Evolutionary conservation across 2,329 filamentous ascomycete genomes (phyloP).

Genomic region (Ascochyta lentis): DNA sequence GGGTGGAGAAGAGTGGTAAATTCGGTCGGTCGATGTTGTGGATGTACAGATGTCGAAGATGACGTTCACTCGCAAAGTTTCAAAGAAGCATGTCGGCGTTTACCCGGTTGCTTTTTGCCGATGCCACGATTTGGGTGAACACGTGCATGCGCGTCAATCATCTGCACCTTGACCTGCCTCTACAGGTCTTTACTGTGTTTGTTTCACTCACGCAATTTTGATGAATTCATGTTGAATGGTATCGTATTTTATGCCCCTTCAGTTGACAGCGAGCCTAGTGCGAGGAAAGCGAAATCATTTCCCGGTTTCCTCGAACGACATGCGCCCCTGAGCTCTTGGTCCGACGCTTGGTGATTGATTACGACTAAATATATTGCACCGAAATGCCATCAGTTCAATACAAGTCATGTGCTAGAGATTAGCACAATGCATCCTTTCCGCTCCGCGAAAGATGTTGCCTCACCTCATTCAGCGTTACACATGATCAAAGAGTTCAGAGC

Average conservation of each 20-base stretch:
- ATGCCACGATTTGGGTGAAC: neutral
- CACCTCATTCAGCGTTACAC: neutral
- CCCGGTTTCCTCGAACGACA: neutral
- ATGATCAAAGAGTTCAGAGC: neutral
- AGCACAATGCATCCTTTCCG: neutral
- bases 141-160: conserved; percentile 10
- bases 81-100: conserved; percentile 19
- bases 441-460: too few species aligned
- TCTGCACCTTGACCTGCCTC: neutral
- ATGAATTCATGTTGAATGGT: neutral
- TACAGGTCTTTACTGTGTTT: neutral
- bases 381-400: neutral
- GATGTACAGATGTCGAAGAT: conserved; percentile 16
- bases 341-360: neutral
- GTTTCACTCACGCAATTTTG: neutral
- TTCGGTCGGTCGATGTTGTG: conserved; percentile 1
- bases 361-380: neutral
- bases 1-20: neutral
- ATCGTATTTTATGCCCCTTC: neutral
- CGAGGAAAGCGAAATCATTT: conserved; percentile 8
- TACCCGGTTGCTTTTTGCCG: conserved; percentile 14
- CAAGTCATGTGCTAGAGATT: too few species aligned
- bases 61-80: conserved; percentile 23
- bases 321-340: neutral
- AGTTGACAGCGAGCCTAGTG: neutral